Evolutionary conservation across 495 filamentous ascomycete species (phyloP), one percentile per base, ranked within the genome.

Genomic region (Podospora pseudoanserina): DNA sequence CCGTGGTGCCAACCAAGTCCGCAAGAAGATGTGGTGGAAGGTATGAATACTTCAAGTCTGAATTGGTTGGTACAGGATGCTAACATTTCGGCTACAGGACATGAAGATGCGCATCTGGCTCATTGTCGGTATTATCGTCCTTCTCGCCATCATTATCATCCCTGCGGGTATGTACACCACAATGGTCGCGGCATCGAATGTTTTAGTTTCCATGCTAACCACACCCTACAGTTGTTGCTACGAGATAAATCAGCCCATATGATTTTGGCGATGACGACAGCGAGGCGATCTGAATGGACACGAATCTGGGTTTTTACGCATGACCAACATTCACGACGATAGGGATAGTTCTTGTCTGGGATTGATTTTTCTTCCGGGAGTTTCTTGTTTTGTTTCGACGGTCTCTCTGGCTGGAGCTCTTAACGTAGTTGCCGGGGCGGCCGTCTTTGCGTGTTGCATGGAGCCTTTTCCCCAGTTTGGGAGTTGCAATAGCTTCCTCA

Each of bases 91-190:
- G 23, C 49, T 39, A 20, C 58, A 78, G 87, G 94, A 99, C 79
- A 97, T 98, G 93, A 97, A 97, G 86, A 99, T 98, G 95, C 89
- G 94, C 75, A 95, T 97, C 82, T 98, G 93, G 79, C 83, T 99
- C 74, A 90, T 93, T 68, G 84, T 89, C 66, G 94, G 92, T 68
- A 90, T 98, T 79, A 89, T 97, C 73, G 83, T 97, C 64, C 81
- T 98, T 70, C 84, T 98, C 66, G 81, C 97, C 65, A 87, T 99
- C 76, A 97, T 99, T 75, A 93, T 97, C 74, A 89, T 97, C 66
- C 93, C 92, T 62, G 83, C 89, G 68, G 91, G 94, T 95, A 87
- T 72, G 85, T 77, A 67, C 15, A 11, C 27, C 30, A 32, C 30
- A 4, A 5, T 20, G 19, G n/a, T 19, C 23, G n/a, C 16, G 3